Evolutionary conservation across 441 rosid genomes (phyloP).

Genomic region (Corymbia calophylla): DNA sequence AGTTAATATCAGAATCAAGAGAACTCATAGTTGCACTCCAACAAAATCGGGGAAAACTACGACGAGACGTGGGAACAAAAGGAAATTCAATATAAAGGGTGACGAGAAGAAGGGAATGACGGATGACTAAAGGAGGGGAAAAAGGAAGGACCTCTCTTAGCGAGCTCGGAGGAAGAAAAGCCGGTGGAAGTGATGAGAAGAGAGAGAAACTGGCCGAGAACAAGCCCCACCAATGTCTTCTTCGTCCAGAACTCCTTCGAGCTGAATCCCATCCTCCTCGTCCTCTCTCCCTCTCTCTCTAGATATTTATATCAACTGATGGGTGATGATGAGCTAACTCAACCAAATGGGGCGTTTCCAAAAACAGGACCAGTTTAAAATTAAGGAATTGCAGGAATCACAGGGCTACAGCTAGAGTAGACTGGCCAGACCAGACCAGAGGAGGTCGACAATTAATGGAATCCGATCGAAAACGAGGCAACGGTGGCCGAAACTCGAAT

Average conservation of each 20-base stretch:
- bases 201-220: constrained; percentile 71
- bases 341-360: not conserved
- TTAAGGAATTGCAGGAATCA: not conserved
- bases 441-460: not conserved
- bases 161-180: constrained; percentile 53
- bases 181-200: constrained; percentile 69
- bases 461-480: not conserved
- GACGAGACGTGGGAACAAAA: not conserved
- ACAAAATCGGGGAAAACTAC: not conserved
- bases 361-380: not conserved
- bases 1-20: not conserved
- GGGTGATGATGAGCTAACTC: not conserved
- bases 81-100: not conserved
- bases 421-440: not conserved
- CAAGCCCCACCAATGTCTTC: constrained; percentile 62
- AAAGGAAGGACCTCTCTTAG: constrained; percentile 37
- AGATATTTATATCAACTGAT: no score
- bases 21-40: not conserved
- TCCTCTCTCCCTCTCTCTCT: not conserved
- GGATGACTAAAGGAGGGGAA: not conserved
- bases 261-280: constrained; percentile 14
- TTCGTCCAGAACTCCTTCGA: constrained; percentile 35
- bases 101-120: not conserved
- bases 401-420: not conserved
- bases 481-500: not conserved